phyloP scores from a whole-genome alignment of 1,284 basidiomycete species.

The Hypsizygus ulmarius region DNA sequence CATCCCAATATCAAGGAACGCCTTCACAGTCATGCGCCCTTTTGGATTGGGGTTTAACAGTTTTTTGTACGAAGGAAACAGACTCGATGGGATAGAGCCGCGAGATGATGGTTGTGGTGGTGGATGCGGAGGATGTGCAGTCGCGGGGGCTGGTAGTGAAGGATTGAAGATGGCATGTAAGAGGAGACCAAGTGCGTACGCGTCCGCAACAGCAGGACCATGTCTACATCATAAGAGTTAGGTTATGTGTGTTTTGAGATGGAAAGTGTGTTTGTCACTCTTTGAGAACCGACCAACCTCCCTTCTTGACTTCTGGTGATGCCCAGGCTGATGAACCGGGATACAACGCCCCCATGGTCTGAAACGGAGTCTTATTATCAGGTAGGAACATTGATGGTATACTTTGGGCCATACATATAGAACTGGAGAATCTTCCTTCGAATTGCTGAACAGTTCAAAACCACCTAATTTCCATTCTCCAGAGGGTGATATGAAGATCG shows the following conservation, averaged over 20 bases:
- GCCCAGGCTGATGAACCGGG: slow-evolving; percentile 59
- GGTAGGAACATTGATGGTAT: slow-evolving; percentile 2
- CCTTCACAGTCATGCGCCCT: slow-evolving; percentile 71
- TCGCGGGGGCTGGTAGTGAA: slow-evolving; percentile 65
- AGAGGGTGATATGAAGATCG: slow-evolving; percentile 86
- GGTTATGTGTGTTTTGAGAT: slow-evolving; percentile 6
- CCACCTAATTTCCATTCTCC: slow-evolving; percentile 97
- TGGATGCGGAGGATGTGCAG: slow-evolving; percentile 66
- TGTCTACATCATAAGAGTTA: slow-evolving; percentile 42
- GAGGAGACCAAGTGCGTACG: slow-evolving; percentile 84
- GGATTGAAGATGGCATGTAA: slow-evolving; percentile 88
- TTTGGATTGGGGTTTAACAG: slow-evolving; percentile 88
- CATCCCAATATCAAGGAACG: slow-evolving; percentile 82
- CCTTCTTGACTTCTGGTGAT: slow-evolving; percentile 89
- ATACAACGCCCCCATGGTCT: slow-evolving; percentile 72
- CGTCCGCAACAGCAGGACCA: slow-evolving; percentile 73
- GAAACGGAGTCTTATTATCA: slow-evolving; percentile 3
- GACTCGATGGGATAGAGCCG: slow-evolving; percentile 71
- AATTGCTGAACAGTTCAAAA: slow-evolving; percentile 86
- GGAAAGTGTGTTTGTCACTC: slow-evolving; percentile 52
- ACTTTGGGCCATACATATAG: slow-evolving; percentile 63
- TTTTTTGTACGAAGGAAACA: slow-evolving; percentile 85
- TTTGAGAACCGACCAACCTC: slow-evolving; percentile 81
- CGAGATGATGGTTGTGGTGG: slow-evolving; percentile 72
- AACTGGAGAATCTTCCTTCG: slow-evolving; percentile 72